phyloP scores from a whole-genome alignment of 106 monocot species.

The Dendrobium chrysotoxum region DNA sequence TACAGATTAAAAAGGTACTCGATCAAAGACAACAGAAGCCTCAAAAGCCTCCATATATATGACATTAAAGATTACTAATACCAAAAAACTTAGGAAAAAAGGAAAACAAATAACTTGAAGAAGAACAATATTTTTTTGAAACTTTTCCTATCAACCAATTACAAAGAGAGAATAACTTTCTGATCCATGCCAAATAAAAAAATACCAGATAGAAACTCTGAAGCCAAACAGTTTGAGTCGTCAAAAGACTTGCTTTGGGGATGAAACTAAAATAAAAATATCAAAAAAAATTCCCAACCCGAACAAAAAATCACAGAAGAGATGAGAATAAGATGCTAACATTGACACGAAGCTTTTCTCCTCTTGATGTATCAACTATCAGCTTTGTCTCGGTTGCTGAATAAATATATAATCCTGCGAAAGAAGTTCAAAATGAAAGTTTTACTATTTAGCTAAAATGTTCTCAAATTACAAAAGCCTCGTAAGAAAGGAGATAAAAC shows the following conservation, averaged over 20 bases:
- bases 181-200: background rate
- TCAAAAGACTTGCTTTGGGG: background rate
- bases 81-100: background rate
- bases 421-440: background rate
- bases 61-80: background rate
- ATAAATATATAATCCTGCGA: constrained; percentile 42
- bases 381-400: constrained; percentile 65
- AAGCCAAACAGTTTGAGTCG: background rate
- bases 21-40: background rate
- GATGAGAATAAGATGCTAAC: constrained; percentile 14
- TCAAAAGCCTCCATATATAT: background rate
- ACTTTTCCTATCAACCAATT: background rate
- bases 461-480: background rate
- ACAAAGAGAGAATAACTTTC: background rate
- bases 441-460: background rate
- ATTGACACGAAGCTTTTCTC: constrained; percentile 71
- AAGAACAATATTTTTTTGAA: background rate
- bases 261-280: background rate
- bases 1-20: background rate
- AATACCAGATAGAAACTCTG: background rate
- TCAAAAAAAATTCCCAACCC: background rate
- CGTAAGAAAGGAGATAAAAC: background rate
- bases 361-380: constrained; percentile 74
- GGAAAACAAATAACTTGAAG: background rate
- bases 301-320: background rate